These are phyloP conservation scores for Kurtzmaniella quercitrusa DNA, from an alignment of 1,139 yeast genomes.

Conservation along the genomic window DNA sequence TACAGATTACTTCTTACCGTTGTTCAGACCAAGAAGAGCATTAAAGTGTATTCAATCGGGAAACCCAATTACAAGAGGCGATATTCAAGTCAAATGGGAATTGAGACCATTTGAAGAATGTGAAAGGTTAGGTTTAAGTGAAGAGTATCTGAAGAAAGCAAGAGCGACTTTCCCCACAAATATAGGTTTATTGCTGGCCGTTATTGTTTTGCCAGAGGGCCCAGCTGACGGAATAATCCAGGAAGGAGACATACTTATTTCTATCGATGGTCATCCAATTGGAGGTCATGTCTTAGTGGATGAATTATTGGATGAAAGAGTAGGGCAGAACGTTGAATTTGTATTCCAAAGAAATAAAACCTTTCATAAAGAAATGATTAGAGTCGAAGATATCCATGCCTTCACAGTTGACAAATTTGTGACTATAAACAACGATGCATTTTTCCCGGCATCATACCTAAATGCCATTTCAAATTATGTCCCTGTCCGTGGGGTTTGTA, in stretches of 20 bases:
- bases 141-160: slow-evolving; percentile 68
- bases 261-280: slow-evolving; percentile 63
- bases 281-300: slow-evolving; percentile 79
- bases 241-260: slow-evolving; percentile 83
- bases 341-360: slow-evolving; percentile 66
- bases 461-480: slow-evolving; percentile 81
- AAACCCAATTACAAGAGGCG: slow-evolving; percentile 65
- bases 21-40: slow-evolving; percentile 79
- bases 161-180: slow-evolving; percentile 68
- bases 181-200: slow-evolving; percentile 83
- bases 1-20: slow-evolving; percentile 87
- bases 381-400: slow-evolving; percentile 70
- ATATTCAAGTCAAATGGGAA: slow-evolving; percentile 88
- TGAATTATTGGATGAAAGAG: slow-evolving; percentile 69
- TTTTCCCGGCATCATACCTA: slow-evolving; percentile 83
- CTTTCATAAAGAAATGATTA: slow-evolving; percentile 39
- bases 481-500: slow-evolving; percentile 75
- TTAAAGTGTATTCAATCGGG: slow-evolving; percentile 62
- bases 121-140: slow-evolving; percentile 75
- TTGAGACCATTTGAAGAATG: slow-evolving; percentile 89
- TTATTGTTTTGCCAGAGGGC: slow-evolving; percentile 79
- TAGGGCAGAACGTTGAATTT: slow-evolving; percentile 56
- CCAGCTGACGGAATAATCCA: slow-evolving; percentile 72
- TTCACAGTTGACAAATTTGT: slow-evolving; percentile 82
- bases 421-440: slow-evolving; percentile 82